Conservation (phyloP, 306 rosid species). For the Carpinus fangiana region DNA sequence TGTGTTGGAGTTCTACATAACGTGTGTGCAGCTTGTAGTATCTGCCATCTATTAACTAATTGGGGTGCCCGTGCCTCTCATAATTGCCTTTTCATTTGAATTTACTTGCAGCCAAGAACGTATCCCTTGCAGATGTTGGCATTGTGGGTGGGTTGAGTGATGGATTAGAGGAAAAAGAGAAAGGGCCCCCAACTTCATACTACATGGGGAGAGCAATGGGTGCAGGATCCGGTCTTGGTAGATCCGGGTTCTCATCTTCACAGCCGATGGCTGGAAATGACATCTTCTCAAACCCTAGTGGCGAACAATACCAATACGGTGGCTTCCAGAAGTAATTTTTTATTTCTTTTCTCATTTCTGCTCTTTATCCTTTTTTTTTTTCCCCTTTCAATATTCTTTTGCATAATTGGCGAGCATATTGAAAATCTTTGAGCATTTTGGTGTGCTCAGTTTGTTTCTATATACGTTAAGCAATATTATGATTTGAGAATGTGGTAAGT, state of each 20-base stretch:
- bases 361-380: constrained; percentile 7
- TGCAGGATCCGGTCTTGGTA: constrained; percentile 83
- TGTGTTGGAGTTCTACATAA: background rate
- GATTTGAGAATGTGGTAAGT: background rate
- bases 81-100: constrained; percentile 11
- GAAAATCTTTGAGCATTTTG: constrained; percentile 29
- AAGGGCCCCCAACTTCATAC: constrained; percentile 66
- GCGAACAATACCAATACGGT: constrained; percentile 69
- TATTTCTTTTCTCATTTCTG: constrained; percentile 6
- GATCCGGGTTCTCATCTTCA: constrained; percentile 59
- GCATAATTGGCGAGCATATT: constrained; percentile 34
- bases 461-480: constrained; percentile 21
- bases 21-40: background rate
- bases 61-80: background rate
- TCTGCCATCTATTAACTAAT: background rate
- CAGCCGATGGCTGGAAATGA: constrained; percentile 55
- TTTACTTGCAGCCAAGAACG: constrained; percentile 80
- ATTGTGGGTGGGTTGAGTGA: constrained; percentile 80
- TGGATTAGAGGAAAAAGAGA: constrained; percentile 73
- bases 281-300: constrained; percentile 62
- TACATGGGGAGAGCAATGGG: constrained; percentile 98
- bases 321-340: constrained; percentile 74
- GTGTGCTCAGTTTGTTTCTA: constrained; percentile 42
- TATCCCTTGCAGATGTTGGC: constrained; percentile 72
- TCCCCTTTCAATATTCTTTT: constrained; percentile 31